Conservation (phyloP, 148 eudicot species). For the Silene conica region DNA sequence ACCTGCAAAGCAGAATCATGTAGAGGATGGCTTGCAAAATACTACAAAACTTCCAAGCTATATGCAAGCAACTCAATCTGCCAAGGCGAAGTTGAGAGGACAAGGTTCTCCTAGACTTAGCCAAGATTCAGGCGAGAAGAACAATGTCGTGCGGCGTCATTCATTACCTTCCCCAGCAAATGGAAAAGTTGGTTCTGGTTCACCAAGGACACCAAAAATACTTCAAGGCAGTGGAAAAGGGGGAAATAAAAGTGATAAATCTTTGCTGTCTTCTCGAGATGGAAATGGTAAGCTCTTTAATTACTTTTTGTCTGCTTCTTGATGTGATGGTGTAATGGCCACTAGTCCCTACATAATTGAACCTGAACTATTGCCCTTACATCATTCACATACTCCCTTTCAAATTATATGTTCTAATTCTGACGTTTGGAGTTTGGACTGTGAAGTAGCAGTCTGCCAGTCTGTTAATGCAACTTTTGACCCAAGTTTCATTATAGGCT, state of each 20-base stretch:
- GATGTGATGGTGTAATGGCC: too few relatives aligned
- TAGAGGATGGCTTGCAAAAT: slow-evolving; percentile 44
- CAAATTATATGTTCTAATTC: too few relatives aligned
- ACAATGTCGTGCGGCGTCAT: slow-evolving; percentile 36
- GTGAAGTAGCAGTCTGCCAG: not conserved
- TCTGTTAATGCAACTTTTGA: not conserved
- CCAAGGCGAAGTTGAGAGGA: slow-evolving; percentile 52
- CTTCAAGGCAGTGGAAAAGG: slow-evolving; percentile 41
- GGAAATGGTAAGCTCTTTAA: slow-evolving; percentile 39
- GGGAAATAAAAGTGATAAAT: slow-evolving; percentile 42
- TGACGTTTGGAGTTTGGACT: not conserved
- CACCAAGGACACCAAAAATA: slow-evolving; percentile 47
- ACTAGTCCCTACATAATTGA: too few relatives aligned
- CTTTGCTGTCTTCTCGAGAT: slow-evolving; percentile 40
- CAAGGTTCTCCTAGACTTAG: slow-evolving; percentile 44
- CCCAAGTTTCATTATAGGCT: not conserved
- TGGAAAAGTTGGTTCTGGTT: slow-evolving; percentile 37
- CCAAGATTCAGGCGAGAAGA: slow-evolving; percentile 44
- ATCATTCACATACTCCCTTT: too few relatives aligned
- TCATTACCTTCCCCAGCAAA: slow-evolving; percentile 47
- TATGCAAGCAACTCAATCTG: slow-evolving; percentile 57
- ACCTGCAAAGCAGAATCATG: slow-evolving; percentile 39
- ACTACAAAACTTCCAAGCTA: slow-evolving; percentile 48
- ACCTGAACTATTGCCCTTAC: too few relatives aligned
- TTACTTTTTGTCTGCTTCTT: not conserved